These are phyloP conservation scores for Trichophyton schoenleinii DNA, from an alignment of 2,329 filamentous ascomycete genomes.

Conservation along the genomic window DNA sequence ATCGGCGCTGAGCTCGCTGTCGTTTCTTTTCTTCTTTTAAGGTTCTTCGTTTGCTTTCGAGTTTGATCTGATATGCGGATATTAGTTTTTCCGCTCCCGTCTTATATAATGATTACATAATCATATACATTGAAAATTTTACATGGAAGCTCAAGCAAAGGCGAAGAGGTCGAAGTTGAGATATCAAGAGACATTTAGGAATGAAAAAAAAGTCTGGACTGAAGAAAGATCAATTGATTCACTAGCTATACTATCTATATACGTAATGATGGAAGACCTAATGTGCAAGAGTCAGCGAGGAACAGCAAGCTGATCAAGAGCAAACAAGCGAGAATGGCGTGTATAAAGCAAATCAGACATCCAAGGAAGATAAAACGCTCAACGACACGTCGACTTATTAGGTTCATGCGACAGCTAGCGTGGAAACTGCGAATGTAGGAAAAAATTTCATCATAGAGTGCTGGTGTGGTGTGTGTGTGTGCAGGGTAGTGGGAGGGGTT, in stretches of 20 bases:
- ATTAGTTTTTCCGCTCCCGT: not conserved
- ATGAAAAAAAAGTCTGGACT: no score
- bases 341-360: slow-evolving; percentile 34
- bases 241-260: not conserved
- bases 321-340: not conserved
- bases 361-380: slow-evolving; percentile 41
- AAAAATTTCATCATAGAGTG: slow-evolving; percentile 39
- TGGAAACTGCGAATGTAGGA: slow-evolving; percentile 53
- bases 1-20: not conserved
- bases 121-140: no score
- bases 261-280: not conserved
- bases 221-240: not conserved
- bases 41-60: not conserved
- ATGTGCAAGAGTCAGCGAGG: not conserved
- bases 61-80: not conserved
- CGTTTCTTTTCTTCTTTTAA: not conserved
- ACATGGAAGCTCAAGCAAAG: no score
- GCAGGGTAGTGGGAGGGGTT: not conserved
- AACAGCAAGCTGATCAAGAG: not conserved
- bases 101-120: not conserved
- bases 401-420: slow-evolving; percentile 42
- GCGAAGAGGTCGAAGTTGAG: not conserved
- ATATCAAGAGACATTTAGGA: not conserved
- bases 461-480: slow-evolving; percentile 11
- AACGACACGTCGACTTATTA: slow-evolving; percentile 35